A percentile compares a stretch with the other conserved stretches of the same genome.
Conservation (phyloP, 2,329 filamentous ascomycete species). For the Rachicladosporium sp. region DNA sequence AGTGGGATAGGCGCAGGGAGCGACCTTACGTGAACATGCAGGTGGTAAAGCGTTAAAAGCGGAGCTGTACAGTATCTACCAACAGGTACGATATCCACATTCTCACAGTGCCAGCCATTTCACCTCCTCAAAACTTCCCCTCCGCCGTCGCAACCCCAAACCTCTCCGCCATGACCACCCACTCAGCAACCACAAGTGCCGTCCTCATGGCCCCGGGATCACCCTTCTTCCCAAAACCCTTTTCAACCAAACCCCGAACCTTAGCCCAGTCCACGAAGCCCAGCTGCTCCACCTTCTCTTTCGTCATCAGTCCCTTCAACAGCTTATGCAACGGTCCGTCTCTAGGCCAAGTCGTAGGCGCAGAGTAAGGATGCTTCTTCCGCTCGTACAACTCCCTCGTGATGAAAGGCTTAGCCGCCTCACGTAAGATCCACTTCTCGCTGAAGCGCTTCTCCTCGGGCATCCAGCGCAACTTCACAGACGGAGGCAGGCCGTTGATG, state of each 20-base stretch:
- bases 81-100: no score
- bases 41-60: no score
- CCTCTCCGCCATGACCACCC: conserved; percentile 32
- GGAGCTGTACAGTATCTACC: no score
- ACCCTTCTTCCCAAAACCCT: conserved; percentile 27
- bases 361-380: conserved; percentile 39
- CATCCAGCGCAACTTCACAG: conserved; percentile 24
- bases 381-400: conserved; percentile 40
- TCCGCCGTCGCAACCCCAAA: conserved; percentile 27
- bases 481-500: conserved; percentile 26
- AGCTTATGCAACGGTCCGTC: conserved; percentile 33
- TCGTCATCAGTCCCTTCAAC: conserved; percentile 18
- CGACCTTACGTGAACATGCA: no score
- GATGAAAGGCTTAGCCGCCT: conserved; percentile 39
- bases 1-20: no score
- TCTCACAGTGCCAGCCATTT: no score
- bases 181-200: conserved; percentile 29
- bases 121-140: no score
- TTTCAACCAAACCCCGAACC: conserved; percentile 24
- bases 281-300: conserved; percentile 17
- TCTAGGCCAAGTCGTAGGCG: conserved; percentile 30
- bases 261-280: conserved; percentile 26
- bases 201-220: conserved; percentile 25
- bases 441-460: conserved; percentile 15
- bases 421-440: conserved; percentile 42